A percentile compares a stretch with the other conserved stretches of the same genome.
Evolutionary conservation across 106 monocot species (phyloP).

Genomic region (Dioscorea zingiberensis): DNA sequence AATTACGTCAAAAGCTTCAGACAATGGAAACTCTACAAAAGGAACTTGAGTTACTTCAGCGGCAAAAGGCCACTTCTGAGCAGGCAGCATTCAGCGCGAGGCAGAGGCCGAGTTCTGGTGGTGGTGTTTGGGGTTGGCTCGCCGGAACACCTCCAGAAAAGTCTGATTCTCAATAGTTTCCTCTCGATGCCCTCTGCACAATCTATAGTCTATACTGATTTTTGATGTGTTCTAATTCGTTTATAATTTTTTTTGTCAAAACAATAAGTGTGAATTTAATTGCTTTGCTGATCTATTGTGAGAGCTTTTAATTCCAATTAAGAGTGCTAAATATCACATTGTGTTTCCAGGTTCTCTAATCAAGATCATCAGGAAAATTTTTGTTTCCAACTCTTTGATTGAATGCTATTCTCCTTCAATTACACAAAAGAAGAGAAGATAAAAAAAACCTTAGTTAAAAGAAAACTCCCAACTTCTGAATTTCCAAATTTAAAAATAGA

Average conservation of each 20-base stretch:
- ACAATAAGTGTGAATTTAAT: not conserved
- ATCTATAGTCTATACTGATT: not conserved
- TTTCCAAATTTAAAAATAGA: too few relatives aligned
- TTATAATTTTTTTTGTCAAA: not conserved
- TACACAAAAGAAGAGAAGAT: too few relatives aligned
- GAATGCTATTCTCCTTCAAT: too few relatives aligned
- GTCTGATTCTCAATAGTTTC: not conserved
- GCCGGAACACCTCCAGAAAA: conserved; percentile 11
- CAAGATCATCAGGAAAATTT: too few relatives aligned
- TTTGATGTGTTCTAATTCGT: not conserved
- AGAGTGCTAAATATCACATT: not conserved
- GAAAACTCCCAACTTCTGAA: too few relatives aligned
- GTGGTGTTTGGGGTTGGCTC: conserved; percentile 26
- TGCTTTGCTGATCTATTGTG: not conserved
- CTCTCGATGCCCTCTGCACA: not conserved
- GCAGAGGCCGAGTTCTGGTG: conserved; percentile 24
- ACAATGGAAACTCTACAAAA: conserved; percentile 24
- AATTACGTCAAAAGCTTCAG: conserved; percentile 31
- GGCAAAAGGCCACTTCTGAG: conserved; percentile 27
- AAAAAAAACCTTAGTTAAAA: too few relatives aligned
- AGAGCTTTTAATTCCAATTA: not conserved
- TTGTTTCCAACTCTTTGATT: too few relatives aligned
- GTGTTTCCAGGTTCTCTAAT: too few relatives aligned
- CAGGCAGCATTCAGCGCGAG: conserved; percentile 18
- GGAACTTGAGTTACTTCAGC: conserved; percentile 26